Evolutionary conservation across 2,329 filamentous ascomycete genomes (phyloP), one percentile per base, ranked within the genome.

Genomic region (Fusarium compactum): DNA sequence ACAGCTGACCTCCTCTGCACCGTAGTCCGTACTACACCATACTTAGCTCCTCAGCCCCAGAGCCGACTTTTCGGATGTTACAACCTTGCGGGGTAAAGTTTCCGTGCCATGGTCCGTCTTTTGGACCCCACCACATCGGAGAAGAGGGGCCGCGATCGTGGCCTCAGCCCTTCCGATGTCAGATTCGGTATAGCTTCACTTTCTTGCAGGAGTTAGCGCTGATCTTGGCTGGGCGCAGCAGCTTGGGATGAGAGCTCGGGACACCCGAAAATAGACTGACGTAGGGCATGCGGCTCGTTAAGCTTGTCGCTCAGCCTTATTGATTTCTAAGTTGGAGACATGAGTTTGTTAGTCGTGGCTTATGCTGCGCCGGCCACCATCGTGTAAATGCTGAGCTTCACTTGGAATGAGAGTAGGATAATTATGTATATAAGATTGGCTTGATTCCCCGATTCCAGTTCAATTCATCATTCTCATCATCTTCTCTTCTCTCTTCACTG

Each of bases 181-280:
- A 45, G 43, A 51, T 47, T 48, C 30, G 48, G 62, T 18, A 41
- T 50, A 51, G 46, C 47, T 22, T 43, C 27, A 8, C 2, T 25
- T 16, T 68, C 18, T 18, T 27, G 20, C 41, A 48, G 34, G 12
- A 51, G 30, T 43, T 69, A 70, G 55, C 44, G 61, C 66, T 66
- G 51, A 57, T 57, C 43, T 48, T 54, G 4, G 22, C 27, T 34
- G 29, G 64, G 63, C 64, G 64, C 57, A 67, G 64, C 62, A 63
- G 40, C 62, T 62, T 30, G 22, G 10, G 20, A 38, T 51, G 15
- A 44, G 34, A 62, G 52, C 52, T 53, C 43, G 27, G 52, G 34
- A 18, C 43, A 63, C 32, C 66, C 53, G 43, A 67, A 69, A 67
- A 69, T 70, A 69, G 67, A 50, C 24, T 50, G 55, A 54, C 30